Evolutionary conservation across 495 filamentous ascomycete genomes (phyloP), one percentile per base, ranked within the genome.

Genomic region (Penicillium tannophilum): DNA sequence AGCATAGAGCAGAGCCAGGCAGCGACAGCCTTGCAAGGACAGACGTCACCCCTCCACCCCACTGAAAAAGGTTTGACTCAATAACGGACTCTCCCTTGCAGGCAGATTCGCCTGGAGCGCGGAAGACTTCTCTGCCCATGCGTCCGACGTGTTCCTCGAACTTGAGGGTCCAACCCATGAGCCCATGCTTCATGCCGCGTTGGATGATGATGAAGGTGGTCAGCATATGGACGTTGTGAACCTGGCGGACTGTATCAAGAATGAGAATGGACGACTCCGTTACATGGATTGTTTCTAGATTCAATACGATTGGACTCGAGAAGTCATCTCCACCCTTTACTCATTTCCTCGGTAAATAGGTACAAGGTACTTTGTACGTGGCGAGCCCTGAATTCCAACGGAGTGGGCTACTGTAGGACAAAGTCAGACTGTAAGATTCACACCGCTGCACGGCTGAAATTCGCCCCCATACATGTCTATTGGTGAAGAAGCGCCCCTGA

Each of bases 281-380:
- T 70, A 52, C 58, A 70, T 70, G 67, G 59, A 63, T 39, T 70
- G 67, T 58, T 67, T 70, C 53, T 70, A 67, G 45, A 8, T 45
- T 20, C 12, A n/a, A 20, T 51, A 19, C 8, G 30, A 30, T 17
- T 51, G 19, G 20, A 14, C 2, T 36, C 10, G 1, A 28, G 28
- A 28, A 28, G 1, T 28, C 28, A 28, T 28, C 28, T 28, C 28
- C 28, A 28, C 28, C 6, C 28, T 2, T 7, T 28, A 28, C 28
- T 28, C 28, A 28, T 4, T 28, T 28, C 28, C 4, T 28, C 28
- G 20, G 20, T 23, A 2, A 23, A 23, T 23, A 23, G 20, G 20
- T 23, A 28, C 28, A 28, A 30, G 14, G n/a, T n/a, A 16, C 14
- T 6, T 3, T n/a, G 6, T 41, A 41, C 39, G 39, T 41, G 39